Evolutionary conservation across 73 alveolate species (phyloP).

Genomic region (Urostyla sp.): DNA sequence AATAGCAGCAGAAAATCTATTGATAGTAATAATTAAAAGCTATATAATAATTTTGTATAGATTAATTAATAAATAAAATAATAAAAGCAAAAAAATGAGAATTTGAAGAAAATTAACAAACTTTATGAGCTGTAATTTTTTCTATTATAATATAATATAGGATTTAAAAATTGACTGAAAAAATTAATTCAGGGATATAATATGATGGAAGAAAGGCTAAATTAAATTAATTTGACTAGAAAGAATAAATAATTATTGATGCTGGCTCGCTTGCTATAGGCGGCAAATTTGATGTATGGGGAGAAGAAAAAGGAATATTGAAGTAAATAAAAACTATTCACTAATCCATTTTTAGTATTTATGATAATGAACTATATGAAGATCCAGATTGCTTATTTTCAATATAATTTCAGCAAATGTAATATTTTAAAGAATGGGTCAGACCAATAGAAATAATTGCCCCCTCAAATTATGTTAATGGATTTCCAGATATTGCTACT

Average conservation of each 20-base stretch:
- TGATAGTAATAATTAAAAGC: neutral
- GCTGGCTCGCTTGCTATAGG: conserved; percentile 60
- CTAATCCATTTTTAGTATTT: conserved; percentile 13
- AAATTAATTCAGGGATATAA: conserved; percentile 35
- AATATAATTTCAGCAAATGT: conserved; percentile 47
- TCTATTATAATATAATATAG: conserved; percentile 3
- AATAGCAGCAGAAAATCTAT: conserved; percentile 54
- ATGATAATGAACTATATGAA: conserved; percentile 36
- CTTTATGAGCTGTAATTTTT: too few species aligned
- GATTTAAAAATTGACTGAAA: conserved; percentile 46
- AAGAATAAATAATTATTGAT: conserved; percentile 51
- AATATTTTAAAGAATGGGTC: conserved; percentile 41
- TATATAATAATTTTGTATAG: neutral
- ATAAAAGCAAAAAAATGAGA: conserved; percentile 16
- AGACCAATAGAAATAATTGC: conserved; percentile 61
- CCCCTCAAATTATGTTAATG: conserved; percentile 7
- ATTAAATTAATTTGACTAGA: conserved; percentile 32
- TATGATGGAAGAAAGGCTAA: conserved; percentile 41
- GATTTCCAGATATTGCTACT: conserved; percentile 56
- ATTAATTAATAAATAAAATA: conserved; percentile 37
- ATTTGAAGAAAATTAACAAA: conserved; percentile 7
- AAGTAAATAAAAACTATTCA: neutral
- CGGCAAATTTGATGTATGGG: conserved; percentile 57
- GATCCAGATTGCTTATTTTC: conserved; percentile 74
- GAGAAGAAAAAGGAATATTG: conserved; percentile 46